phyloP scores from a whole-genome alignment of 1,284 basidiomycete genomes.

The Leucoagaricus sp. region DNA sequence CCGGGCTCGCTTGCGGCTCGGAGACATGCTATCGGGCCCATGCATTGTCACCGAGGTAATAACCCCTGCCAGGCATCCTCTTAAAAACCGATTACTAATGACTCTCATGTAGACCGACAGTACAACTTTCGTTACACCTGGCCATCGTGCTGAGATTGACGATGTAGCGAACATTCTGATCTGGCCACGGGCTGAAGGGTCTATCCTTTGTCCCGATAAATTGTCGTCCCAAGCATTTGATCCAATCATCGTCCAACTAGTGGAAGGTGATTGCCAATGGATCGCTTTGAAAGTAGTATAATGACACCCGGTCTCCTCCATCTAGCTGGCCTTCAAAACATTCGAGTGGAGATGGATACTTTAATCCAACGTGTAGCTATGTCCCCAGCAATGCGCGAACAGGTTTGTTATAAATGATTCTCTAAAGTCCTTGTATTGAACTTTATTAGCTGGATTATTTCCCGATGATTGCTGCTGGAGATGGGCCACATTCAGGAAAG shows the following conservation, averaged over 20 bases:
- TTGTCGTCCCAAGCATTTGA: slow-evolving; percentile 8
- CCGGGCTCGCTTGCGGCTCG: slow-evolving; percentile 22
- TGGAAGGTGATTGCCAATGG: slow-evolving; percentile 22
- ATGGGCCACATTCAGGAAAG: slow-evolving; percentile 30
- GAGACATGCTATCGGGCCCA: slow-evolving; percentile 27
- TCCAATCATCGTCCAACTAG: slow-evolving; percentile 29
- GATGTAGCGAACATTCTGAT: slow-evolving; percentile 30
- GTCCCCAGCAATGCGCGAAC: slow-evolving; percentile 34
- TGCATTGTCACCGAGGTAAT: slow-evolving; percentile 29
- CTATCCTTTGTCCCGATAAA: not conserved
- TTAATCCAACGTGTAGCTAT: slow-evolving; percentile 29
- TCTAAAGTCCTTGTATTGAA: not conserved
- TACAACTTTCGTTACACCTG: slow-evolving; percentile 27
- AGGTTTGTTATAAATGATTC: slow-evolving; percentile 13
- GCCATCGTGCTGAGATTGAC: slow-evolving; percentile 31
- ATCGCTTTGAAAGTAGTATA: not conserved
- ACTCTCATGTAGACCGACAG: slow-evolving; percentile 22
- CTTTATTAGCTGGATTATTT: slow-evolving; percentile 25
- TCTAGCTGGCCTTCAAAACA: slow-evolving; percentile 27
- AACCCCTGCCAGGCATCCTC: not conserved
- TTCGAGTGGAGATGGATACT: slow-evolving; percentile 32
- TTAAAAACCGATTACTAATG: not conserved
- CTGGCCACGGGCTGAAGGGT: slow-evolving; percentile 21
- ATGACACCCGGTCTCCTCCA: not conserved
- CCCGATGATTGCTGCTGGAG: slow-evolving; percentile 32